A percentile compares a stretch with the other conserved stretches of the same genome.
These are phyloP conservation scores for Diaporthe nobilis DNA, from an alignment of 2,329 filamentous ascomycete genomes.

Conservation along the genomic window DNA sequence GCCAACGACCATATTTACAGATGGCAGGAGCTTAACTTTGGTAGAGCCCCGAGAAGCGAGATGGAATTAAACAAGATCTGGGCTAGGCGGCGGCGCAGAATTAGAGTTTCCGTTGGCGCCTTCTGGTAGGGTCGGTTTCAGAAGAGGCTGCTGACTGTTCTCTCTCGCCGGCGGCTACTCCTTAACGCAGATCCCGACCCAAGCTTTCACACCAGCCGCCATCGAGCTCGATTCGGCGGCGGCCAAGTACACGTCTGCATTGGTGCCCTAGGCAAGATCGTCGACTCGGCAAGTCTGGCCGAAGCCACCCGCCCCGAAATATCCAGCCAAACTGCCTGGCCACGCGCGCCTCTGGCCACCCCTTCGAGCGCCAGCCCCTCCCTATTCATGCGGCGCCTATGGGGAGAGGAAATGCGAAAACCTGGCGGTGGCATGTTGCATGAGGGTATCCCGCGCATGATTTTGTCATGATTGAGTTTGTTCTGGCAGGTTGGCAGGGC, in stretches of 20 bases:
- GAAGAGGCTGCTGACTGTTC: conserved; percentile 4
- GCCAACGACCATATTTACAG: neutral
- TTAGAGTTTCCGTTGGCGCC: neutral
- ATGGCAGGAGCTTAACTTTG: neutral
- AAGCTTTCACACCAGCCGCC: conserved; percentile 9
- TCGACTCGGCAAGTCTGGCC: neutral
- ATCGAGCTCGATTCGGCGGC: neutral
- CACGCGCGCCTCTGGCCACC: neutral
- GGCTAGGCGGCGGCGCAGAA: neutral
- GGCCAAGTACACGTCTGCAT: neutral
- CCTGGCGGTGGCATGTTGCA: neutral
- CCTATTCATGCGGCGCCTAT: neutral
- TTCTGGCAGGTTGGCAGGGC: conserved; percentile 12
- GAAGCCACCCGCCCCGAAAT: neutral
- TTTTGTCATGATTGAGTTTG: neutral
- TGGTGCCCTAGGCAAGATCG: conserved; percentile 24
- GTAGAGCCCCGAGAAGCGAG: neutral
- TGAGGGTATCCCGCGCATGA: neutral
- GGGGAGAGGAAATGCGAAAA: neutral
- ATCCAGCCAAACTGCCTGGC: neutral
- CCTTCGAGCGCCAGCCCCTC: neutral
- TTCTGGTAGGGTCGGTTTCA: conserved; percentile 40
- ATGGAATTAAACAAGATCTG: neutral
- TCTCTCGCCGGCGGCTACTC: conserved; percentile 32
- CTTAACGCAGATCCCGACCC: conserved; percentile 33